Base-by-base conservation (phyloP, 2,329 filamentous ascomycete species). In the Penicillium sp. region DNA sequence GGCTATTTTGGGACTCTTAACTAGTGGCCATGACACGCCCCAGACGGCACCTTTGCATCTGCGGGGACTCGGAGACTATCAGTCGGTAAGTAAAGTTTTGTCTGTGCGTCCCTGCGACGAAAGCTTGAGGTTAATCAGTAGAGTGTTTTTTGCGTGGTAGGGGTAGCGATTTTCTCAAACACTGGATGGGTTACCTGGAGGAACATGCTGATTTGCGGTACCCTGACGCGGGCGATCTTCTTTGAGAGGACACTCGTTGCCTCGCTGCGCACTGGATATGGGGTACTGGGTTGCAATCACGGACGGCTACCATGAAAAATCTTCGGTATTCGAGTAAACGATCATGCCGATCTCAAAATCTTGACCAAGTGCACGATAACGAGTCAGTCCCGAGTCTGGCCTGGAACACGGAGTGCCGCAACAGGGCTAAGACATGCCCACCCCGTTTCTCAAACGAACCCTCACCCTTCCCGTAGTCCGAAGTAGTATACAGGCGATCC, bases 21-120 rank as follows among this genome's bases (percentile, higher is more conserved):
- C 71, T 75, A 96, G 93, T 98, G 70, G 94, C 95, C 57, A 98
- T 99, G 93, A 99, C 95, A 65, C 88, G 95, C 68, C 92, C 95
- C 6, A 94, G 91, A 80, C 87, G 95, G 69, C 94, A 95, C 74
- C 83, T 99, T 47, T 95, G 91, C 65, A 86, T 99, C 19, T 90
- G 97, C 71, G 95, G 94, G 49, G 95, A 99, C 77, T 95, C 92
- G 62, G 95, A 97, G 76, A 98, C 94, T 3, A 91, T 97, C 59
- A 89, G 89, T 78, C 88, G 86, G 91, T 96, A 83, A 86, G 91
- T 87, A 19, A 82, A 85, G 91, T 87, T 45, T 38, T 49, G 28
- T 30, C 44, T 53, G 47, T 40, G 30, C 42, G 22, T 33, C 13
- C 45, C 45, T 26, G 15, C 51, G 38, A 53, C 12, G 9, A 28